Evolutionary conservation across 257 asterid species (phyloP).

Genomic region (Salvia rosmarinus): DNA sequence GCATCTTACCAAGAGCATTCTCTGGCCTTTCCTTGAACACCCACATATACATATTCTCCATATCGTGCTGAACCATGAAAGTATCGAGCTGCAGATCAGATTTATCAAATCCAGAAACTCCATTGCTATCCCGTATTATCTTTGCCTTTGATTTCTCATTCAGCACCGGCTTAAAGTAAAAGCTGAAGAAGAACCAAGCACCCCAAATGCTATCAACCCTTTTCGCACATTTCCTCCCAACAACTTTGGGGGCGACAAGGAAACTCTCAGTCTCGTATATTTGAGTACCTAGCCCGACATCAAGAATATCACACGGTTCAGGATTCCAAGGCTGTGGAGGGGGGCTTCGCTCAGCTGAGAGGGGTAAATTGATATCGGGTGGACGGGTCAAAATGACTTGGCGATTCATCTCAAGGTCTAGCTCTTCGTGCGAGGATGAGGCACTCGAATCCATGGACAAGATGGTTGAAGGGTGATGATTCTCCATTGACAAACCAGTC

Average conservation of each 20-base stretch:
- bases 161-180: conserved; percentile 73
- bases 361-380: conserved; percentile 73
- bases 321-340: conserved; percentile 62
- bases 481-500: conserved; percentile 64
- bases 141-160: conserved; percentile 67
- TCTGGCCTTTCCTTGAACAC: conserved; percentile 79
- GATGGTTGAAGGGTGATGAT: conserved; percentile 71
- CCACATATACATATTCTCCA: conserved; percentile 94
- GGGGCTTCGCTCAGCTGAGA: conserved; percentile 68
- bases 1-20: conserved; percentile 85
- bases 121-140: conserved; percentile 56
- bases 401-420: conserved; percentile 64
- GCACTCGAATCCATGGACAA: conserved; percentile 78
- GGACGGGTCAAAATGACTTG: conserved; percentile 58
- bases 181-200: conserved; percentile 85
- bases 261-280: conserved; percentile 56
- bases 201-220: conserved; percentile 79
- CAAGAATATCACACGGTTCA: conserved; percentile 66
- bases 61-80: conserved; percentile 79
- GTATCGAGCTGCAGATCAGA: conserved; percentile 68
- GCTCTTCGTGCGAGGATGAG: conserved; percentile 60
- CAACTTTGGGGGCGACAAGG: conserved; percentile 52
- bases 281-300: conserved; percentile 64
- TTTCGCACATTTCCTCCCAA: conserved; percentile 59
- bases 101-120: conserved; percentile 65